Percentiles rank a stretch among this genome's conserved stretches.
Evolutionary conservation across 257 asterid genomes (phyloP).

Genomic region (Primulina tabacum): DNA sequence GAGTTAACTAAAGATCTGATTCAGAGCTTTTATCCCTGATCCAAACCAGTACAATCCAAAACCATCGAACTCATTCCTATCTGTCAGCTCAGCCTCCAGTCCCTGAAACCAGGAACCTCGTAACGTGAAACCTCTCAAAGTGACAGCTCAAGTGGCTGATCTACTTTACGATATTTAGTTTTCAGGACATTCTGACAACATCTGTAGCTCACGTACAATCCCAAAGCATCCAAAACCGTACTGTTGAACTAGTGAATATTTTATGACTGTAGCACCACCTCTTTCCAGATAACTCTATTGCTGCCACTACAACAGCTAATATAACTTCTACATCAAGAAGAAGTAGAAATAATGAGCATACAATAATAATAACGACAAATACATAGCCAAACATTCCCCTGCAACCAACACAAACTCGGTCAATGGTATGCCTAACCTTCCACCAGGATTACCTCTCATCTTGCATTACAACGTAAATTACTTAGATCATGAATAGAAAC

Average conservation of each 20-base stretch:
- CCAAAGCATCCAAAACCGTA: background rate
- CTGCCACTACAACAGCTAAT: background rate
- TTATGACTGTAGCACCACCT: background rate
- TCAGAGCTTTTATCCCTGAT: background rate
- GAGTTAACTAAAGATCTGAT: background rate
- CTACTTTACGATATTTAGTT: background rate
- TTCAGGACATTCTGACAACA: background rate
- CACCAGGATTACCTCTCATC: background rate
- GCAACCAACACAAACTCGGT: background rate
- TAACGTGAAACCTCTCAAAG: background rate
- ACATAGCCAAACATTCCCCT: background rate
- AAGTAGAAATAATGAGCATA: no score
- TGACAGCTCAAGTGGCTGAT: background rate
- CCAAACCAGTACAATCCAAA: background rate
- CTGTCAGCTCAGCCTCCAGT: background rate
- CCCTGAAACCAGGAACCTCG: background rate
- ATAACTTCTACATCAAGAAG: background rate
- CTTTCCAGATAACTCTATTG: background rate
- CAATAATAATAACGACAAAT: no score
- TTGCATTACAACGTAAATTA: background rate
- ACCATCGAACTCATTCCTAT: background rate
- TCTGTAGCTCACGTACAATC: background rate
- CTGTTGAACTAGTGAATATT: background rate
- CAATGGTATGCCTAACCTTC: background rate
- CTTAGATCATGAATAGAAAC: background rate